Evolutionary conservation across 2,329 filamentous ascomycete genomes (phyloP).

Genomic region (Pestalotiopsis fici): DNA sequence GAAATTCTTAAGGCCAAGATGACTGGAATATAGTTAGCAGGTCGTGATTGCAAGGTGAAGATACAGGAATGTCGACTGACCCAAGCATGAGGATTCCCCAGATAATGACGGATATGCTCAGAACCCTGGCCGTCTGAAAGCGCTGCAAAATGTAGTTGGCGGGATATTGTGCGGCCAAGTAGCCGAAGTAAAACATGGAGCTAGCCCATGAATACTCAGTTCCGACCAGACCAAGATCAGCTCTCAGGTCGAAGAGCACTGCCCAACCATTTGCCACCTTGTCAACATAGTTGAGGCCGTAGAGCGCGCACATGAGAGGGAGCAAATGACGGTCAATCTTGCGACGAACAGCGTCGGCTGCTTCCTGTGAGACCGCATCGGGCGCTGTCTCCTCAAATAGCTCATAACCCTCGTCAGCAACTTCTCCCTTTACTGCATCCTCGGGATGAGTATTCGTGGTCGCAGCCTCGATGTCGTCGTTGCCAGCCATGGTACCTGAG

Average conservation of each 20-base stretch:
- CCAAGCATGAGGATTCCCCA: conserved; percentile 1
- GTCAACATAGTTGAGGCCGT: conserved; percentile 58
- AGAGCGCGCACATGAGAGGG: conserved; percentile 57
- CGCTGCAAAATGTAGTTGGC: conserved; percentile 27
- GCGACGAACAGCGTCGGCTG: conserved; percentile 17
- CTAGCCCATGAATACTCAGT: conserved; percentile 51
- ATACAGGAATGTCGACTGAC: background rate
- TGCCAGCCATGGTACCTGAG: background rate
- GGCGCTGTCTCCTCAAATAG: conserved; percentile 18
- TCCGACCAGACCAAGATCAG: conserved; percentile 19
- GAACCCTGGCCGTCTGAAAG: conserved; percentile 25
- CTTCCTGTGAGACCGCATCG: conserved; percentile 16
- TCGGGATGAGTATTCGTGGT: background rate
- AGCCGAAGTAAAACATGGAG: conserved; percentile 30
- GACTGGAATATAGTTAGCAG: conserved; percentile 11
- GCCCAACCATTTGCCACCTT: conserved; percentile 29
- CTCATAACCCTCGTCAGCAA: conserved; percentile 23
- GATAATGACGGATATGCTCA: conserved; percentile 22
- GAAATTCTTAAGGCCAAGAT: conserved; percentile 27
- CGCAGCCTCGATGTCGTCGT: background rate
- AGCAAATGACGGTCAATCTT: conserved; percentile 48
- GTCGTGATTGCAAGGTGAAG: background rate
- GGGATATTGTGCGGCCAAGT: conserved; percentile 27
- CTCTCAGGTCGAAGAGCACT: conserved; percentile 21
- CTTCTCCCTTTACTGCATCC: conserved; percentile 12